Conservation (phyloP, 257 asterid species). For the Solanum arcanum region DNA sequence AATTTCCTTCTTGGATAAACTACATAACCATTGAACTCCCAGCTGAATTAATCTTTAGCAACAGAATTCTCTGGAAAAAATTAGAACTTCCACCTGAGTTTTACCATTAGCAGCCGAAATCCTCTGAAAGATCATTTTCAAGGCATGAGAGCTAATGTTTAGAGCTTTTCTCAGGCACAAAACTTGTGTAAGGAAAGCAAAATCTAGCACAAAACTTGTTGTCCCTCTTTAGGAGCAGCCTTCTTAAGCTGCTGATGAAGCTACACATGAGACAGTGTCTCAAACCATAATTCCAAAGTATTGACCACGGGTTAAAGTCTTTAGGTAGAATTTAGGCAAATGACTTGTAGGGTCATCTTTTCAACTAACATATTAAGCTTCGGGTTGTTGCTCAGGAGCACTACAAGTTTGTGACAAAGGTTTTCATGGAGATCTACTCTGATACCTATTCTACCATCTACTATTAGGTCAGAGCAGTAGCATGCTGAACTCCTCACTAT, state of each 20-base stretch:
- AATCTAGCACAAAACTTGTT: background rate
- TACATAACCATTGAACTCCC: background rate
- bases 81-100: background rate
- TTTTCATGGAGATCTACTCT: background rate
- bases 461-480: background rate
- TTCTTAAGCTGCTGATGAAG: background rate
- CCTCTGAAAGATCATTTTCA: background rate
- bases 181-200: background rate
- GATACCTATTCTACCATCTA: background rate
- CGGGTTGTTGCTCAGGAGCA: background rate
- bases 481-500: background rate
- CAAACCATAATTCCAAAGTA: background rate
- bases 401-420: background rate
- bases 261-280: background rate
- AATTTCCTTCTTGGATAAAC: background rate
- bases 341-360: background rate
- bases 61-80: background rate
- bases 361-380: background rate
- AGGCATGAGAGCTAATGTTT: background rate
- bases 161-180: background rate
- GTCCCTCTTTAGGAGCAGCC: background rate
- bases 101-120: background rate
- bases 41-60: background rate
- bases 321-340: background rate
- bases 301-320: background rate